Conservation (phyloP, 441 rosid genomes). For the Bocquillonia castaneifolia region DNA sequence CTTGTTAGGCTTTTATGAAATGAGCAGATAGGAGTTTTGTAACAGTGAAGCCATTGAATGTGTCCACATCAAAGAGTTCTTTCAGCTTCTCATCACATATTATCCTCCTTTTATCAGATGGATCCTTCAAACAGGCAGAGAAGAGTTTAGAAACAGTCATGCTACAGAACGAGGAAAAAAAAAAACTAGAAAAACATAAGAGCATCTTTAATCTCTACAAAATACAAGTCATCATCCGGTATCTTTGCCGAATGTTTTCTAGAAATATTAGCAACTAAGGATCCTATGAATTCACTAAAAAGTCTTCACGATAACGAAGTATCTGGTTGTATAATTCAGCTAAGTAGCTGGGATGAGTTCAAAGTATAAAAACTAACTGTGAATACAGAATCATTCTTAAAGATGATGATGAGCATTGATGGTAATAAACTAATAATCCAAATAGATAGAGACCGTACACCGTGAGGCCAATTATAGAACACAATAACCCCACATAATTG, state of each 20-base stretch:
- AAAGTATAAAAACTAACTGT: background rate
- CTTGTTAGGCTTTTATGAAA: slow-evolving; percentile 39
- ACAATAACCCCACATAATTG: background rate
- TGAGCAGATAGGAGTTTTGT: slow-evolving; percentile 38
- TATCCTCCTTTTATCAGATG: slow-evolving; percentile 44
- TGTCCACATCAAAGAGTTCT: slow-evolving; percentile 43
- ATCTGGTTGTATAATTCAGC: background rate
- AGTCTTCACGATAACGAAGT: background rate
- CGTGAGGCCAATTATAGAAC: background rate
- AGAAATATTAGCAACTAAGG: background rate
- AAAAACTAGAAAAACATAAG: background rate
- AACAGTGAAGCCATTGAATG: slow-evolving; percentile 44
- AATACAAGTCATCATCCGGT: background rate
- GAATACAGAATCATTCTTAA: background rate
- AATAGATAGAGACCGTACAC: background rate
- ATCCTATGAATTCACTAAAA: background rate
- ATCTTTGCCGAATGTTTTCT: background rate
- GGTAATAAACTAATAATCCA: no score
- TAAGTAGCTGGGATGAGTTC: background rate
- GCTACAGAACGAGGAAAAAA: background rate
- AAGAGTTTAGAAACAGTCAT: slow-evolving; percentile 11
- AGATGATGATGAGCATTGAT: background rate
- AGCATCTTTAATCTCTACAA: background rate
- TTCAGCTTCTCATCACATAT: slow-evolving; percentile 47
- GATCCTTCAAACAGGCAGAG: slow-evolving; percentile 36